Evolutionary conservation across 257 asterid species (phyloP).

Genomic region (Petrea volubilis): DNA sequence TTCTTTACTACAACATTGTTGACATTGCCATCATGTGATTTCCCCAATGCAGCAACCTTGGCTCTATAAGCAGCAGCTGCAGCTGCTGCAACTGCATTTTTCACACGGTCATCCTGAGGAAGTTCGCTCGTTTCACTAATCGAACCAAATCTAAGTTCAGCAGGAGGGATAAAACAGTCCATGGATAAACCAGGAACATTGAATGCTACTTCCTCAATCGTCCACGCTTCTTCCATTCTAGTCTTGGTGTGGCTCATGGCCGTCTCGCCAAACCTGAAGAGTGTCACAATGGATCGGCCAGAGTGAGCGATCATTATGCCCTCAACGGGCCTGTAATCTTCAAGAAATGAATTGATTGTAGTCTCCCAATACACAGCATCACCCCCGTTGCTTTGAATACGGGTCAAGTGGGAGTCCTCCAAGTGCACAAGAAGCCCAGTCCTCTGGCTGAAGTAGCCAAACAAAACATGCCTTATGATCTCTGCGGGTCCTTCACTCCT

Average conservation of each 20-base stretch:
- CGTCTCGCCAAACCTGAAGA: slow-evolving; percentile 57
- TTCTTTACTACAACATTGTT: slow-evolving; percentile 24
- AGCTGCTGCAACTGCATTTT: slow-evolving; percentile 28
- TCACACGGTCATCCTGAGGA: slow-evolving; percentile 36
- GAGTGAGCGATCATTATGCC: slow-evolving; percentile 62
- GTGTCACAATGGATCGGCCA: slow-evolving; percentile 53
- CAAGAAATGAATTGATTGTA: slow-evolving; percentile 52
- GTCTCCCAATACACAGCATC: slow-evolving; percentile 64
- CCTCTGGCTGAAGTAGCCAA: slow-evolving; percentile 59
- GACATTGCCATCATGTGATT: slow-evolving; percentile 18
- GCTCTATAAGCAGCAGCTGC: slow-evolving; percentile 38
- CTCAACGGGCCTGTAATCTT: slow-evolving; percentile 50
- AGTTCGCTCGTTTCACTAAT: slow-evolving; percentile 38
- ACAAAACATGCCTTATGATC: slow-evolving; percentile 54
- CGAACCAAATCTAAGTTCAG: slow-evolving; percentile 36
- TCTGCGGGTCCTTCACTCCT: slow-evolving; percentile 61
- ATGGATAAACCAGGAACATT: slow-evolving; percentile 46
- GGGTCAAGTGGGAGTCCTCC: slow-evolving; percentile 58
- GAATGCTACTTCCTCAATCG: slow-evolving; percentile 57
- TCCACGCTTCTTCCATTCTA: slow-evolving; percentile 55
- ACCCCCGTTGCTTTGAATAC: slow-evolving; percentile 45
- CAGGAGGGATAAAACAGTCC: slow-evolving; percentile 59
- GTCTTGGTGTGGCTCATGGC: slow-evolving; percentile 63
- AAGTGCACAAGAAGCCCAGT: slow-evolving; percentile 57
- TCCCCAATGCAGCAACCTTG: slow-evolving; percentile 39